Percentiles rank a stretch among this genome's conserved stretches.
Conservation (phyloP, 768 basidiomycete species). For the Pleurotus sapidus region DNA sequence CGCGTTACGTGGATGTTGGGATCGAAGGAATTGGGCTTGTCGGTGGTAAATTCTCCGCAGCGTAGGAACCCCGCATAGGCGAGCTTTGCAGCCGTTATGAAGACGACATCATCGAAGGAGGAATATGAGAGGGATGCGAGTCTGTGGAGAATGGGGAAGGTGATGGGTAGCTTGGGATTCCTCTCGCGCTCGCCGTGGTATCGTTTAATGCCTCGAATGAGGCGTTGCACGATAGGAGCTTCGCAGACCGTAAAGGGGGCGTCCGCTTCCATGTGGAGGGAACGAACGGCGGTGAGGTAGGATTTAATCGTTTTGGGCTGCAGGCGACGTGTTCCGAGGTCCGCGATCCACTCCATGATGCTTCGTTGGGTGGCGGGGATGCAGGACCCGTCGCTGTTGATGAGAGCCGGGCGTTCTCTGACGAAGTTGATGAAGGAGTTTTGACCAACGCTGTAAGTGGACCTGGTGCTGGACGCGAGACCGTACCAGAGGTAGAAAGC, state of each 20-base stretch:
- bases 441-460: conserved; percentile 11
- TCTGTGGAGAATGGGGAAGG: conserved; percentile 16
- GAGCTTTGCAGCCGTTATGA: conserved; percentile 15
- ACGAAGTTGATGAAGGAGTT: conserved; percentile 25
- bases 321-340: conserved; percentile 4
- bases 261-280: conserved; percentile 21
- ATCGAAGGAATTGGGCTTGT: background rate
- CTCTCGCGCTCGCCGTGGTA: conserved; percentile 13
- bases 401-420: conserved; percentile 13
- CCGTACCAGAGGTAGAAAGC: too few species aligned
- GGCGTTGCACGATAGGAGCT: conserved; percentile 11
- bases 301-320: conserved; percentile 24
- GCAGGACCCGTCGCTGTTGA: conserved; percentile 6
- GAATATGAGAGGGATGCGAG: conserved; percentile 8
- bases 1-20: conserved; percentile 17
- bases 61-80: conserved; percentile 20
- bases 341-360: conserved; percentile 17
- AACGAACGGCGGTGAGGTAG: conserved; percentile 20
- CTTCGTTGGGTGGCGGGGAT: conserved; percentile 12
- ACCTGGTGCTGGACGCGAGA: too few species aligned
- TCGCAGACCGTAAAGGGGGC: conserved; percentile 13
- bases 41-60: conserved; percentile 15
- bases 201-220: conserved; percentile 16
- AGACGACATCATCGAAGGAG: conserved; percentile 5
- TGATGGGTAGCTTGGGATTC: conserved; percentile 19